Base-by-base conservation (phyloP, 2,329 filamentous ascomycete species). In the Fusarium robinianum region DNA sequence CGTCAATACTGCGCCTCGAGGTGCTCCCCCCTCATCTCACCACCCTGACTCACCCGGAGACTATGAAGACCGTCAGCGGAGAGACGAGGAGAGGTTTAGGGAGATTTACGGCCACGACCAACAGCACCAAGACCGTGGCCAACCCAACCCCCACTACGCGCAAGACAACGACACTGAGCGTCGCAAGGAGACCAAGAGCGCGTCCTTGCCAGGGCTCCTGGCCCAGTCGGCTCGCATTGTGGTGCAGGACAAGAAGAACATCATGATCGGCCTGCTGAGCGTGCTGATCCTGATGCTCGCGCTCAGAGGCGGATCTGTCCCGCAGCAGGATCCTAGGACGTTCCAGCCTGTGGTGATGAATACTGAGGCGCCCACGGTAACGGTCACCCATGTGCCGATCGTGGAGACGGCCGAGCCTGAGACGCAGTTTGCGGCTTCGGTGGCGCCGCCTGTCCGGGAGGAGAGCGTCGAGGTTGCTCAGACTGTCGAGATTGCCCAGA, bases 201-300 rank as follows among this genome's bases (percentile, higher is more conserved):
- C 77, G 0, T 77, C 77, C 2, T 69, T 85, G 8, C 67, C 72
- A 1, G 75, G 81, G 47, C 67, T 84, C 7, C 58, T 84, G 0
- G 55, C 79, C 7, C 76, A 80, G 51, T 78, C 80, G 0, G 67
- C 71, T 36, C 72, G 74, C 21, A 75, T 84, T 6, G 63, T 79
- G 12, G 58, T 84, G 55, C 72, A 75, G 32, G 81, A 85, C 54
- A 72, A 72, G 44, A 83, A 78, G 67, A 85, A 84, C 42, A 61
- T 84, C 8, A 66, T 74, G n/a, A 84, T 85, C 17, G 68, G 72
- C 5, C 57, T 79, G 1, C 66, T 85, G 36, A 74, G 77, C 41
- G 45, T 78, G 3, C 60, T 84, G n/a, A 72, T 82, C 3, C 53
- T 82, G 10, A 41, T 80, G 18, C 67, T 84, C 8, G 76, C 78